Percentiles rank a stretch among this genome's conserved stretches.
Evolutionary conservation across 495 filamentous ascomycete species (phyloP).

Genomic region (Annulohypoxylon nitens): DNA sequence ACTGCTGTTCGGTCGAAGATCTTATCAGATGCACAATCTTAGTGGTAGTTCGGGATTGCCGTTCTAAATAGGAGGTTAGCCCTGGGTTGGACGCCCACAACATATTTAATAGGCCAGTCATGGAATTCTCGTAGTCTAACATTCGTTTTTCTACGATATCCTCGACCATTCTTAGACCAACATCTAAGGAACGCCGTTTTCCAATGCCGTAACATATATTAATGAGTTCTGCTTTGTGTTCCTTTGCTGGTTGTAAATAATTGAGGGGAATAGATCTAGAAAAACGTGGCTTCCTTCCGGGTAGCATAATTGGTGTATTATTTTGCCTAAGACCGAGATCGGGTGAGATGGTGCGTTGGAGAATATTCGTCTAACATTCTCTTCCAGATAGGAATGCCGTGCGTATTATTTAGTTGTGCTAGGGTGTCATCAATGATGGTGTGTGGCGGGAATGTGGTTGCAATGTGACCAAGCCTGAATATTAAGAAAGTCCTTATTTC

Average conservation of each 20-base stretch:
- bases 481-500: too few relatives aligned
- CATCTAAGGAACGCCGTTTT: neutral
- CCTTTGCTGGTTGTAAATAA: neutral
- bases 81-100: neutral
- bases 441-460: too few relatives aligned
- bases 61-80: conserved; percentile 2
- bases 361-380: neutral
- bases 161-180: conserved; percentile 1
- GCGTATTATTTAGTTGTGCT: neutral
- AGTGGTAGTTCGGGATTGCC: neutral
- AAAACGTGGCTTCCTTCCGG: neutral
- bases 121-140: neutral
- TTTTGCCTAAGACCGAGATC: conserved; percentile 1
- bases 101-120: neutral
- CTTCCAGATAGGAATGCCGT: neutral
- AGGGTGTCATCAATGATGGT: too few relatives aligned
- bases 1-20: conserved; percentile 13
- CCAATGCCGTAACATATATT: neutral
- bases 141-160: conserved; percentile 3
- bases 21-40: conserved; percentile 2
- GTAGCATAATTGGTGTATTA: neutral
- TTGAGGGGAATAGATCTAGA: neutral
- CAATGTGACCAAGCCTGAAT: too few relatives aligned
- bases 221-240: neutral
- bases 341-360: neutral